phyloP scores from a whole-genome alignment of 441 rosid species.

The Theobroma grandiflorum region DNA sequence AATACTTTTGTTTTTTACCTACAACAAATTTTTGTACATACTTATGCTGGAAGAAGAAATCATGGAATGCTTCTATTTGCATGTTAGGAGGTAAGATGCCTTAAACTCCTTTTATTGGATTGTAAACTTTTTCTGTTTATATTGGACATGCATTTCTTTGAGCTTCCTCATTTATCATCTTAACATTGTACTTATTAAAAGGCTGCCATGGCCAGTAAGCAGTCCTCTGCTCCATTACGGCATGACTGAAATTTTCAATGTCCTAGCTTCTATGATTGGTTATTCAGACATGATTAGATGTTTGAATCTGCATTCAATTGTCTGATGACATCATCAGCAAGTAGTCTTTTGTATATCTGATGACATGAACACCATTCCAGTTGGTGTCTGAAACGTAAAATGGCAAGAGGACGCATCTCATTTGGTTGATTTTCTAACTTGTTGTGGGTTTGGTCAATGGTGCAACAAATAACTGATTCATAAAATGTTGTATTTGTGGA shows the following conservation, averaged over 20 bases:
- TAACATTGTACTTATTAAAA: not conserved
- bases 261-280: slow-evolving; percentile 7
- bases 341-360: not conserved
- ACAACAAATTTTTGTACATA: slow-evolving; percentile 43
- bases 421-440: not conserved
- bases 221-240: not conserved
- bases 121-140: not conserved
- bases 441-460: not conserved
- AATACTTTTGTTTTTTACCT: slow-evolving; percentile 27
- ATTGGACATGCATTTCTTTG: not conserved
- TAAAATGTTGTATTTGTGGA: slow-evolving; percentile 13
- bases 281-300: slow-evolving; percentile 5
- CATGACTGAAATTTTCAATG: not conserved
- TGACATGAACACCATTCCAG: not conserved
- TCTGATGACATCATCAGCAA: not conserved
- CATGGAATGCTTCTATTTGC: slow-evolving; percentile 30
- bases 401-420: not conserved
- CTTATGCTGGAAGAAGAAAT: slow-evolving; percentile 30
- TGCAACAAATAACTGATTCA: not conserved
- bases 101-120: no score
- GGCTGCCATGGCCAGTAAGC: slow-evolving; percentile 1
- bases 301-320: not conserved
- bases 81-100: slow-evolving; percentile 39
- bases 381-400: not conserved
- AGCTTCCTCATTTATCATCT: slow-evolving; percentile 5